Evolutionary conservation across 805 yeast species (phyloP).

Genomic region (Candida ovalis): DNA sequence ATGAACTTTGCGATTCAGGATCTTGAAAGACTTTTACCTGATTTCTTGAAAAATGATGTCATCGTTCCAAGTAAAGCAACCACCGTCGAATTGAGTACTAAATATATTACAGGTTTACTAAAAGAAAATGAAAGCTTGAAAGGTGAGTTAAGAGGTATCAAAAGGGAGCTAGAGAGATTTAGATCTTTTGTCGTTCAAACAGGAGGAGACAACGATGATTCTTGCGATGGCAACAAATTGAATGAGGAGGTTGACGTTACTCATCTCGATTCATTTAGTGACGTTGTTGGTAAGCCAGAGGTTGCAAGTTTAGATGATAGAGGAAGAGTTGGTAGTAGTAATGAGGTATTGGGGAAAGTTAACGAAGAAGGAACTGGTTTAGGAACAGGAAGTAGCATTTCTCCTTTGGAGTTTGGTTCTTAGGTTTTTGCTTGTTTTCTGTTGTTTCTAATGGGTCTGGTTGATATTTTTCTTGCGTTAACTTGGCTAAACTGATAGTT

Average conservation of each 20-base stretch:
- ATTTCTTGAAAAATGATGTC: conserved; percentile 48
- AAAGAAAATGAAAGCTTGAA: conserved; percentile 33
- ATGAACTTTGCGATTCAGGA: conserved; percentile 85
- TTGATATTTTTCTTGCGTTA: no score
- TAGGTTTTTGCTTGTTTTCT: no score
- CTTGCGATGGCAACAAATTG: neutral
- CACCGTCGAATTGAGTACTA: conserved; percentile 85
- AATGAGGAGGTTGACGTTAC: neutral
- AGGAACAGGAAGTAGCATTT: conserved; percentile 10
- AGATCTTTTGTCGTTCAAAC: conserved; percentile 1
- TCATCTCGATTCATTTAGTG: no score
- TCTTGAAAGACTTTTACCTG: conserved; percentile 64
- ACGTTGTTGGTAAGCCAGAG: no score
- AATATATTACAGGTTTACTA: conserved; percentile 53
- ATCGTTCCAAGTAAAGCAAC: conserved; percentile 88
- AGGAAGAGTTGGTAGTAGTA: no score
- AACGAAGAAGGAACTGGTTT: neutral
- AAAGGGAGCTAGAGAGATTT: conserved; percentile 15
- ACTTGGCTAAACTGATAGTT: no score
- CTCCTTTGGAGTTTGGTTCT: conserved; percentile 15
- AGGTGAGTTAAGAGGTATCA: conserved; percentile 35
- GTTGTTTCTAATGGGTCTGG: no score
- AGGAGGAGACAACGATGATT: conserved; percentile 4
- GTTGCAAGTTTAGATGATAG: no score
- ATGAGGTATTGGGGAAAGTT: no score